Percentiles rank a stretch among this genome's conserved stretches.
phyloP scores from a whole-genome alignment of 2,329 filamentous ascomycete genomes.

The Aspergillus quadrilineatus region DNA sequence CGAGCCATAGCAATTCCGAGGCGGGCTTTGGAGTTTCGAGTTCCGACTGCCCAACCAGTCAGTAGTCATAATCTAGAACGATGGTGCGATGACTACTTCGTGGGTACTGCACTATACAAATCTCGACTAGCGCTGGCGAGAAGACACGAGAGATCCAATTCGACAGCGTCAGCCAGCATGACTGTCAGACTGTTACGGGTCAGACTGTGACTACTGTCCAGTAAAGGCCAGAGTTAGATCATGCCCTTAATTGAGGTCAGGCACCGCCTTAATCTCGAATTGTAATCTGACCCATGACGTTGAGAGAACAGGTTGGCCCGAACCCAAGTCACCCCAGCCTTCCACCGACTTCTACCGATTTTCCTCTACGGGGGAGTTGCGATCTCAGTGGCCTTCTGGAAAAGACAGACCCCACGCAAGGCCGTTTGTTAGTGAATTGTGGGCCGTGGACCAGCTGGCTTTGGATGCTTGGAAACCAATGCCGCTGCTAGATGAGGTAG shows the following conservation, averaged over 20 bases:
- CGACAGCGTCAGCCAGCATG: not conserved
- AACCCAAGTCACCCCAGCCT: not conserved
- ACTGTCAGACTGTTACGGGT: not conserved
- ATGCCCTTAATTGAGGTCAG: not conserved
- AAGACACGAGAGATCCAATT: conserved; percentile 4
- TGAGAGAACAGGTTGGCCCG: not conserved
- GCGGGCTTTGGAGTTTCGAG: not conserved
- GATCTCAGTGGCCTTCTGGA: not conserved
- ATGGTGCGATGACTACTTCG: conserved; percentile 10
- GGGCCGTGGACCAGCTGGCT: conserved; percentile 2
- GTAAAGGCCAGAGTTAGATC: not conserved
- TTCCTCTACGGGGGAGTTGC: no score
- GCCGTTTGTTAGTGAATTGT: not conserved
- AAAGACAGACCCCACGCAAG: conserved; percentile 5
- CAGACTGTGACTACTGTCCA: not conserved
- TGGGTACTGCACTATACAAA: not conserved
- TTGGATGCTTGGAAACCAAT: not conserved
- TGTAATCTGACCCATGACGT: conserved; percentile 2
- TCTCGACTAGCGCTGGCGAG: conserved; percentile 2
- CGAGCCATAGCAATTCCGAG: not conserved
- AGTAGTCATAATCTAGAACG: no score
- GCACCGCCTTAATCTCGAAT: not conserved
- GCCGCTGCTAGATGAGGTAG: not conserved
- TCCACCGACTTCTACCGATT: not conserved
- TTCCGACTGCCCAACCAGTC: not conserved